Conservation (phyloP, 2,329 filamentous ascomycete species). For the Microsporum ferrugineum region DNA sequence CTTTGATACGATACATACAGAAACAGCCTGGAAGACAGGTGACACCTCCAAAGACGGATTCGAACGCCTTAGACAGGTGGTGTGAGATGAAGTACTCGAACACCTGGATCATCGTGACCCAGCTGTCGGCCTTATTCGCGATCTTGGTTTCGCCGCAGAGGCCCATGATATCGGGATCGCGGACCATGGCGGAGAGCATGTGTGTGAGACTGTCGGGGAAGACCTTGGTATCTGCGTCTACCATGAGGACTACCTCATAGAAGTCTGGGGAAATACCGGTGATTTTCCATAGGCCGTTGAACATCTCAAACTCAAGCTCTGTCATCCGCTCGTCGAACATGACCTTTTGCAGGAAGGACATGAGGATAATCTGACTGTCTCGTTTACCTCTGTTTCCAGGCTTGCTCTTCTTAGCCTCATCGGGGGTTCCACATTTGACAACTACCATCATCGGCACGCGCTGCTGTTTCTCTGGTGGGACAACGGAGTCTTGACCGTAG, state of each 20-base stretch:
- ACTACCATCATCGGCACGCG: slow-evolving; percentile 95
- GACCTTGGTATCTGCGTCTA: slow-evolving; percentile 97
- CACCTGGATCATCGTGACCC: slow-evolving; percentile 96
- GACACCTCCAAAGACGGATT: slow-evolving; percentile 96
- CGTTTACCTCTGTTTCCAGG: slow-evolving; percentile 96
- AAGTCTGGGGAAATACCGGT: slow-evolving; percentile 97
- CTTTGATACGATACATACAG: slow-evolving; percentile 99
- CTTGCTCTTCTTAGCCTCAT: slow-evolving; percentile 69
- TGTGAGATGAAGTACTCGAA: slow-evolving; percentile 99
- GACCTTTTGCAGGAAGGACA: slow-evolving; percentile 99
- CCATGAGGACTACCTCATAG: slow-evolving; percentile 97
- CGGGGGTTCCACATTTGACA: slow-evolving; percentile 89
- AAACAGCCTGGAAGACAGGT: slow-evolving; percentile 97
- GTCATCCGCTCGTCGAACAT: slow-evolving; percentile 99
- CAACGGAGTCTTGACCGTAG: slow-evolving; percentile 69
- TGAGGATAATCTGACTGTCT: slow-evolving; percentile 96
- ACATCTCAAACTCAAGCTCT: slow-evolving; percentile 98
- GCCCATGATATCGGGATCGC: slow-evolving; percentile 98
- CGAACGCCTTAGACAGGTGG: slow-evolving; percentile 91
- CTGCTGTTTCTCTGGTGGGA: slow-evolving; percentile 80
- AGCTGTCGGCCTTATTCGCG: slow-evolving; percentile 88
- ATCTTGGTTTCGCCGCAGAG: slow-evolving; percentile 99
- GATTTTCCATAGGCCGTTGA: slow-evolving; percentile 97
- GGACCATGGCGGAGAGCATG: slow-evolving; percentile 98
- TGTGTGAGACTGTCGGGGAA: slow-evolving; percentile 97